Base-by-base conservation (phyloP, 179 eudicot genomes). In the Nepenthes alata region DNA sequence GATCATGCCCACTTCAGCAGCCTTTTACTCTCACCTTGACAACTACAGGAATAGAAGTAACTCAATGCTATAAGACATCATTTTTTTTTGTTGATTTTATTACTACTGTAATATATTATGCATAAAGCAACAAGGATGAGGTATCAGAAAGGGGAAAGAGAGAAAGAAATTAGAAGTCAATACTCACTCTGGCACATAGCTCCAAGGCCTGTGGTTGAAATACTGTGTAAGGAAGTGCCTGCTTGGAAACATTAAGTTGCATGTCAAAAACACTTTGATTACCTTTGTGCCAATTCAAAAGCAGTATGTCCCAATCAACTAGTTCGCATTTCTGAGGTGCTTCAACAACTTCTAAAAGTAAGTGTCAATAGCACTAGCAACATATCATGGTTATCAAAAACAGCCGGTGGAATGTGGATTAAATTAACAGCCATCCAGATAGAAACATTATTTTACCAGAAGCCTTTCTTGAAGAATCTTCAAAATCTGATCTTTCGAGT, bases 121-220 rank as follows among this genome's bases (percentile, higher is more conserved):
- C 25, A 25, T 25, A 25, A 25, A 25, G 25, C 25, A 25, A 25
- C 25, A 25, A 25, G 25, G 25, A 25, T 25, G 25, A 65, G 37
- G 57, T 51, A 8, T 47, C 51, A 49, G 35, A 8, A 12, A 25
- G 36, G 54, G 9, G 10, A 64, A 63, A 38, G 11, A 50, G 11
- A 13, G 53, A 13, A 50, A 50, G 11, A 62, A 54, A 14, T 41
- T 39, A 2, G 11, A 51, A 5, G 7, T 35, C 58, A 14, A 59
- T 57, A 70, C 98, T 82, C 77, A 93, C 97, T 76, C 97, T 85
- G 55, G 98, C 90, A 75, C 98, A 93, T 41, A 87, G 93, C 68
- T 90, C 98, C 74, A 93, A 74, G 53, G 98, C 83, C 79, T 83
- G 95, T 12, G 87, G 81, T 78, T 93, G 96, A 70, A 93, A 93